Conservation (phyloP, 2,329 filamentous ascomycete species). For the Hypoxylon sp. region DNA sequence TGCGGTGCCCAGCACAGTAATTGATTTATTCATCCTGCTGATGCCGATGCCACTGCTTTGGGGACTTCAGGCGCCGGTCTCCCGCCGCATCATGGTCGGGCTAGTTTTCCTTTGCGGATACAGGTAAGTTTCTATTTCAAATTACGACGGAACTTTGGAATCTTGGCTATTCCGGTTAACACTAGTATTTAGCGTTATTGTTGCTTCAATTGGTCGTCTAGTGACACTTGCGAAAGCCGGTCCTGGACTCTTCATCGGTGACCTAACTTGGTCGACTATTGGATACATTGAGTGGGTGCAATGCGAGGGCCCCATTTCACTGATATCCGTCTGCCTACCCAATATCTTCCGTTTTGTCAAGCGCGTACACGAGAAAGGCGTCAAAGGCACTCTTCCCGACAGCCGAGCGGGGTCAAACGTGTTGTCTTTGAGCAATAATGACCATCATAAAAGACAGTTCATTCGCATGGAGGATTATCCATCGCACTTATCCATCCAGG, state of each 20-base stretch:
- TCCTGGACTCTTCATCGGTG: background rate
- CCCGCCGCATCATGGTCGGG: background rate
- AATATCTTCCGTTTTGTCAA: background rate
- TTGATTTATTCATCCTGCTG: background rate
- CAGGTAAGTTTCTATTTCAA: background rate
- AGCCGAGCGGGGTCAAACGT: background rate
- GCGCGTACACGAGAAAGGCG: background rate
- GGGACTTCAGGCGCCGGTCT: background rate
- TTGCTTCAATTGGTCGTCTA: background rate
- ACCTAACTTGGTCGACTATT: background rate
- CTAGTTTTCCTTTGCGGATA: background rate
- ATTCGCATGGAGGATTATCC: slow-evolving; percentile 6
- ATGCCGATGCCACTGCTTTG: background rate
- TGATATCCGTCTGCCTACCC: background rate
- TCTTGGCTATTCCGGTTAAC: background rate
- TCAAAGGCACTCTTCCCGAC: background rate
- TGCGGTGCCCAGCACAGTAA: background rate
- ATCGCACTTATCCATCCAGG: background rate
- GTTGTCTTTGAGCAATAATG: background rate
- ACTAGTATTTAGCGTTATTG: background rate
- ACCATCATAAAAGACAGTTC: background rate
- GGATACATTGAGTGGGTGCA: background rate
- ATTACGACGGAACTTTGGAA: background rate
- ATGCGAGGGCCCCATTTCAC: background rate
- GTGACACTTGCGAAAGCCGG: background rate